phyloP scores from a whole-genome alignment of 345 rosid genomes.

The Clausena lansium region DNA sequence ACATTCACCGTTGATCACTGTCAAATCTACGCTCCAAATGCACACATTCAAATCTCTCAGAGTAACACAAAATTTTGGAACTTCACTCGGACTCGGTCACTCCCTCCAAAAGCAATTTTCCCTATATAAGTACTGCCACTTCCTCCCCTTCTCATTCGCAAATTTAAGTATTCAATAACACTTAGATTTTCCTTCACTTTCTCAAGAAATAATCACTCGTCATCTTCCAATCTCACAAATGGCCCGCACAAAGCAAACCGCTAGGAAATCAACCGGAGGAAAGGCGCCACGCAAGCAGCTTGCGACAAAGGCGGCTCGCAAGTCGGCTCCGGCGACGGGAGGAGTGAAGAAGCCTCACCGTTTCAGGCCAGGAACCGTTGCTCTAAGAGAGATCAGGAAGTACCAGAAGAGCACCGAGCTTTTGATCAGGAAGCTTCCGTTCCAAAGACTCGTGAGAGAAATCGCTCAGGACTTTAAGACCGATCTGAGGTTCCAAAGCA shows the following conservation, averaged over 20 bases:
- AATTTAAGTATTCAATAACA: too few species aligned
- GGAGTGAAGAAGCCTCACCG: conserved; percentile 73
- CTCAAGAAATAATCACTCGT: background rate
- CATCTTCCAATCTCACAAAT: background rate
- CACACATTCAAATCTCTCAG: background rate
- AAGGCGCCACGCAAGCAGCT: conserved; percentile 64
- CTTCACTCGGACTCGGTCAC: too few species aligned
- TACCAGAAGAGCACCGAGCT: conserved; percentile 61
- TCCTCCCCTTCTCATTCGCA: background rate
- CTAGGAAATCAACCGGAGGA: conserved; percentile 60
- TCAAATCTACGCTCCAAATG: background rate
- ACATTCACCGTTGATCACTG: background rate
- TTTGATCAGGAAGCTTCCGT: conserved; percentile 53
- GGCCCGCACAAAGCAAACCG: conserved; percentile 70
- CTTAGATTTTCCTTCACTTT: background rate
- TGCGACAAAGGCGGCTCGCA: conserved; percentile 62
- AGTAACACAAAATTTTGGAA: background rate
- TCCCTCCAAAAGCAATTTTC: background rate
- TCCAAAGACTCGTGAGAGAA: conserved; percentile 53
- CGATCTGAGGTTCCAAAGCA: conserved; percentile 53
- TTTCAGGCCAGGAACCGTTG: conserved; percentile 60
- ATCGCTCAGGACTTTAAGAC: conserved; percentile 67
- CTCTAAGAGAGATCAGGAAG: conserved; percentile 52
- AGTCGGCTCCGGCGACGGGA: conserved; percentile 62
- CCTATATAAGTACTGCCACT: background rate